Evolutionary conservation across 208 protist genomes (phyloP), one percentile per base, ranked within the genome.

Genomic region (Porcisia deanei): DNA sequence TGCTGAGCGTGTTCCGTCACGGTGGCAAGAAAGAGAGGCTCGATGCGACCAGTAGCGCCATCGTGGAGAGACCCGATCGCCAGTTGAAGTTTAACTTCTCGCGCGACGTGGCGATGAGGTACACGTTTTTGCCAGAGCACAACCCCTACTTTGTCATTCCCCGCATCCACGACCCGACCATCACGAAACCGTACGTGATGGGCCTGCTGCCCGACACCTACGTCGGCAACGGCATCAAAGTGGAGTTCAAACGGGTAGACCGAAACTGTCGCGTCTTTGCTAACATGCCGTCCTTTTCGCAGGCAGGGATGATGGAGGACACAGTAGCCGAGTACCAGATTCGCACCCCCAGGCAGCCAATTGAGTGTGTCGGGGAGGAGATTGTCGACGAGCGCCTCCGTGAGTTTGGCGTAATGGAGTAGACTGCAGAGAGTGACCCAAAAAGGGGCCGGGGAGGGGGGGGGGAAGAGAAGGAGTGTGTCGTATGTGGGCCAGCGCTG

Each of bases 31-130:
- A 91, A 76, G 79, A 88, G 72, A 88, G 87, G 76, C 76, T 94
- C 30, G 84, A 88, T 54, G 85, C 79, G 61, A 91, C 90, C 39
- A 94, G 90, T 73, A 91, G 80, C 83, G 84, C 88, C 12, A 74
- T 90, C 54, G 87, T 94, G 43, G 90, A 92, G 82, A 84, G 85
- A 64, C 88, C 90, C n/a, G 83, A 90, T 65, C 80, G 79, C 30
- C 85, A 89, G 71, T 79, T 95, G 47, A 90, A 88, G 81, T 93
- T 93, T 76, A 91, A 91, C 84, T 95, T 93, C 77, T 82, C 86
- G 53, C 84, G 91, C 53, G 88, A 93, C 52, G 88, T 93, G 3
- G 91, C 88, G 59, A 77, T 93, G 71, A 73, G 82, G 73, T 91
- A 90, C 75, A 90, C 84, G 22, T 93, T 95, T 78, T 59, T 81